Evolutionary conservation across 495 filamentous ascomycete species (phyloP), one percentile per base, ranked within the genome.

Genomic region (Penicillium chermesinum): DNA sequence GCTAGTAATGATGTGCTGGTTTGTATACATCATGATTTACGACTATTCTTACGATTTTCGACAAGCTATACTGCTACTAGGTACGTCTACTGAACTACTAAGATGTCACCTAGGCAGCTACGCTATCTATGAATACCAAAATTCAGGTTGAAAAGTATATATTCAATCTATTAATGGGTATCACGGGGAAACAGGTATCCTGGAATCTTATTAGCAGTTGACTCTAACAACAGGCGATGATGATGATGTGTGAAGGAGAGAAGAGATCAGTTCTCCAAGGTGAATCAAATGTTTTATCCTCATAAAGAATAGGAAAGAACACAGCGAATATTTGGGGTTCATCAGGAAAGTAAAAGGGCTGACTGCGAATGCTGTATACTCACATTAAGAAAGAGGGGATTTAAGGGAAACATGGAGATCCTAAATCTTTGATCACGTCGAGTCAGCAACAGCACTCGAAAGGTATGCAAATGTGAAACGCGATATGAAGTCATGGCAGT

Each of bases 241-340:
- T 48, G 55, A 46, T 33, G 52, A 36, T 47, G 38, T 48, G 47
- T 37, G 47, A 48, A 56, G 58, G 45, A 49, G 41, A 41, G 46
- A 45, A 44, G 39, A 53, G 62, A 74, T 94, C 88, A 94, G 88
- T 86, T 94, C 88, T 91, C 88, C 87, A 91, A 94, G 85, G 85
- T 91, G 86, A 87, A 85, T 79, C 73, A 69, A 56, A 66, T 59
- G 65, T 77, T 69, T 80, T 78, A 88, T 87, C 76, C 84, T 86
- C 88, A 78, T 61, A 78, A 73, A 71, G 64, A 70, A 78, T 88
- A 77, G 75, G 85, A 75, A 86, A 83, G 79, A 87, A 86, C 82
- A 85, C 83, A 87, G 83, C 80, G 78, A 86, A 82, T 72, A 76
- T 75, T 78, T 70, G 75, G 74, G 77, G 63, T 64, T 89, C 83